A percentile compares a stretch with the other conserved stretches of the same genome.
phyloP scores from a whole-genome alignment of 2,329 filamentous ascomycete genomes.

The Colletotrichum higginsianum region DNA sequence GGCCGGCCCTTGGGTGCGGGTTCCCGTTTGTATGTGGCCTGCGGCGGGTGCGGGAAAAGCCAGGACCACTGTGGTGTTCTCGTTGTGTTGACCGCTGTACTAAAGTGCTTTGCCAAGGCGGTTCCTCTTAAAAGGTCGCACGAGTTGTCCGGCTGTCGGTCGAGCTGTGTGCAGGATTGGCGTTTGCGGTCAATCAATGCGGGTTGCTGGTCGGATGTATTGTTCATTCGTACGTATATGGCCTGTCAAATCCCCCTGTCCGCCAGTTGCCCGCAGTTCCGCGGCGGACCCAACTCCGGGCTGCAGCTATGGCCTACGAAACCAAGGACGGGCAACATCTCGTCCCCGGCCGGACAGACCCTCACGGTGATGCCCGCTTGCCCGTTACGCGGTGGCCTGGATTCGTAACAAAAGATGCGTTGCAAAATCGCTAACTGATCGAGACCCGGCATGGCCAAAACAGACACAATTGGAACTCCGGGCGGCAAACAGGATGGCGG shows the following conservation, averaged over 20 bases:
- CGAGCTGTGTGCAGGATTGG: constrained; percentile 22
- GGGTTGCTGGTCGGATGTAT: background rate
- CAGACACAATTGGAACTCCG: background rate
- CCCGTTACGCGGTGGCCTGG: too few relatives aligned
- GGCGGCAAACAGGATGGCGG: background rate
- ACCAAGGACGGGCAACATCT: background rate
- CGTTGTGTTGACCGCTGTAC: too few relatives aligned
- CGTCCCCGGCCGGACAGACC: background rate
- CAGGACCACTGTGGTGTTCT: background rate
- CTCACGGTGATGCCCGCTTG: background rate
- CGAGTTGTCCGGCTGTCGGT: background rate
- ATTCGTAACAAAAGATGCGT: background rate
- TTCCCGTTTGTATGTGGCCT: background rate
- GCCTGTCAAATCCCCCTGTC: background rate
- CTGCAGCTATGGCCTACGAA: background rate
- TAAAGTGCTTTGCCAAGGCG: too few relatives aligned
- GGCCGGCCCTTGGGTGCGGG: too few relatives aligned
- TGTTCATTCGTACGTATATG: background rate
- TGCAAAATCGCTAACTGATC: background rate
- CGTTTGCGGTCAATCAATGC: constrained; percentile 21
- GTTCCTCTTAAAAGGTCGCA: too few relatives aligned
- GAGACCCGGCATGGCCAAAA: background rate
- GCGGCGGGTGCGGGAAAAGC: background rate
- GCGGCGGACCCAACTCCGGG: background rate
- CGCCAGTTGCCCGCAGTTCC: background rate